Evolutionary conservation across 345 rosid genomes (phyloP).

Genomic region (Brassica napus): DNA sequence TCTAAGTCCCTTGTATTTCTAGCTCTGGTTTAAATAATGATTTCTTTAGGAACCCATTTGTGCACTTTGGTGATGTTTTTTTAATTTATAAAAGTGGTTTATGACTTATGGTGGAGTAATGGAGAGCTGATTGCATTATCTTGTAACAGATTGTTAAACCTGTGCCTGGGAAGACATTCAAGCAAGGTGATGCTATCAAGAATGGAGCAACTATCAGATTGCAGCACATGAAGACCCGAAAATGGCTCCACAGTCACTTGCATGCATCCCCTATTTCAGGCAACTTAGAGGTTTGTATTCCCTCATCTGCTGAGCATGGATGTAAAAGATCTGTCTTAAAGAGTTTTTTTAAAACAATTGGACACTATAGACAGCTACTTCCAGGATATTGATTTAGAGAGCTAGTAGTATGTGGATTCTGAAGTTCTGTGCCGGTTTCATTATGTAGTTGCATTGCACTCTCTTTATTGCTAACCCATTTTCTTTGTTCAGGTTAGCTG

Average conservation of each 20-base stretch:
- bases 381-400: not conserved
- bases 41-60: too few species aligned
- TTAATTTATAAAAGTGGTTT: not conserved
- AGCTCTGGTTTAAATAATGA: too few species aligned
- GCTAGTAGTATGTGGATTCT: not conserved
- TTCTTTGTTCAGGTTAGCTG: slow-evolving; percentile 73
- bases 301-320: not conserved
- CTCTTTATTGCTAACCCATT: not conserved
- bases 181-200: slow-evolving; percentile 77
- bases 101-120: not conserved
- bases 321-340: not conserved
- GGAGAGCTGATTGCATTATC: not conserved
- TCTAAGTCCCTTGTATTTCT: too few species aligned
- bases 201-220: slow-evolving; percentile 72
- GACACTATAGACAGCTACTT: not conserved
- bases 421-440: not conserved
- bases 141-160: slow-evolving; percentile 75
- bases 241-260: slow-evolving; percentile 94
- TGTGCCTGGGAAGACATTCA: slow-evolving; percentile 50
- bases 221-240: slow-evolving; percentile 93
- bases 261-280: slow-evolving; percentile 96
- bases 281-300: slow-evolving; percentile 71
- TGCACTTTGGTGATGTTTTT: not conserved
- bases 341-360: not conserved
- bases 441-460: not conserved